These are phyloP conservation scores for Akebia trifoliata DNA, from an alignment of 164 flowering plant species.

Conservation along the genomic window DNA sequence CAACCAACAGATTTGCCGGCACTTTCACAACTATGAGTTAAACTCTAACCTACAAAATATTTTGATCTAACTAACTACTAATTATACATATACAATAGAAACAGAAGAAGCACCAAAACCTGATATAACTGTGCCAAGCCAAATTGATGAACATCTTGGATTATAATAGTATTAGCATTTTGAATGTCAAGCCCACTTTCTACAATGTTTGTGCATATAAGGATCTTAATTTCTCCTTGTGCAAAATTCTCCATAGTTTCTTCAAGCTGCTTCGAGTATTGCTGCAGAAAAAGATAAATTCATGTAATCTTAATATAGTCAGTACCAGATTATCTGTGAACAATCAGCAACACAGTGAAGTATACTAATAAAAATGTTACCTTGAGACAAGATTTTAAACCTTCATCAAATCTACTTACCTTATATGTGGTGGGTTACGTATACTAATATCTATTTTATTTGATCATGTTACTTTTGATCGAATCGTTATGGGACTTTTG, in stretches of 20 bases:
- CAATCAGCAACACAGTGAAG: not conserved
- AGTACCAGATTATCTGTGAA: conserved; percentile 1
- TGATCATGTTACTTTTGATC: too few relatives aligned
- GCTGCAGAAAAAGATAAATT: conserved; percentile 53
- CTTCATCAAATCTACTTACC: too few relatives aligned
- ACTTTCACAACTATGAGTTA: too few relatives aligned
- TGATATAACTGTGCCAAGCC: conserved; percentile 97
- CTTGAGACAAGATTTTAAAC: too few relatives aligned
- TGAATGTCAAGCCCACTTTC: conserved; percentile 99
- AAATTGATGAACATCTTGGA: conserved; percentile 96
- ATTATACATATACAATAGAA: too few relatives aligned
- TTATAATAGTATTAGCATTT: conserved; percentile 91
- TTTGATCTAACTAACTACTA: too few relatives aligned
- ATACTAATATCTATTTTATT: too few relatives aligned
- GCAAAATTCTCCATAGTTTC: conserved; percentile 89
- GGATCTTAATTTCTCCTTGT: conserved; percentile 68
- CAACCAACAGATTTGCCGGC: not conserved
- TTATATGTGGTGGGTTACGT: too few relatives aligned
- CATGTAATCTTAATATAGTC: conserved; percentile 1
- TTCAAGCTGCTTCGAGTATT: conserved; percentile 91
- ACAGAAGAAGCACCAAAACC: conserved; percentile 32
- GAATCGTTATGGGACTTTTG: too few relatives aligned
- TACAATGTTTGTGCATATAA: conserved; percentile 91
- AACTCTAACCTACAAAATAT: too few relatives aligned
- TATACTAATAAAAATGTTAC: too few relatives aligned